Base-by-base conservation (phyloP, 176 grass and related monocot species). In the Rhynchospora pubera region DNA sequence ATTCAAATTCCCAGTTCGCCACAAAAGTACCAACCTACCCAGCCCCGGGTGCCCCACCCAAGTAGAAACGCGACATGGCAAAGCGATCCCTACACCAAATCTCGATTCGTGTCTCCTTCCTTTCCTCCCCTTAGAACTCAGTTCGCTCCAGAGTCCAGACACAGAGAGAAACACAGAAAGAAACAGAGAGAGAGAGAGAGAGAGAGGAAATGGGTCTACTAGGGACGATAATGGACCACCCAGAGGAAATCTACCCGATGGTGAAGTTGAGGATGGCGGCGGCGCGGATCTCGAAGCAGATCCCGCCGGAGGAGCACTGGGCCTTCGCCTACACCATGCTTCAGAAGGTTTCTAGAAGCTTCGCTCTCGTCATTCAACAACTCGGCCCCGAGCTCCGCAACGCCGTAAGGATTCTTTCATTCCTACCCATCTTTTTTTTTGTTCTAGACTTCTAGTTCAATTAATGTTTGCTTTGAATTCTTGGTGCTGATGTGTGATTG, bases 361-460 rank as follows among this genome's bases (percentile, higher is more conserved):
- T 99, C 87, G 87, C 92, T 2, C 89, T 99, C 84, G 96, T 99
- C 90, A 95, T 99, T 86, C 96, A 99, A 89, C 96, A 99, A 89
- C 92, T 99, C 68, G 70, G 82, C 0, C 92, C 92, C 16, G 61
- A 99, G 0, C 92, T 95, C 76, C 91, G 96, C 81, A 95, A 99
- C 92, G 96, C 92, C 7, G 96, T 99, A 80, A 70, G 74, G 61
- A 66, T 32, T 48, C 64, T 18, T 15, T 62, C n/a, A 12, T 1
- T 18, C 15, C 22, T 68, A n/a, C 39, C 18, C 62, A 2, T 28
- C 15, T 15, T 9, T 6, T n/a, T 39, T 39, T 39, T 39, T 39
- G 34, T 39, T 39, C 34, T 39, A 2, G 34, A 39, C 6, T 79
- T 59, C 23, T 69, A 47, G 9, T 65, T 79, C 14, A 48, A 21